Evolutionary conservation across 2,329 filamentous ascomycete species (phyloP), one percentile per base, ranked within the genome.

Genomic region (Apiospora rasikravindrae): DNA sequence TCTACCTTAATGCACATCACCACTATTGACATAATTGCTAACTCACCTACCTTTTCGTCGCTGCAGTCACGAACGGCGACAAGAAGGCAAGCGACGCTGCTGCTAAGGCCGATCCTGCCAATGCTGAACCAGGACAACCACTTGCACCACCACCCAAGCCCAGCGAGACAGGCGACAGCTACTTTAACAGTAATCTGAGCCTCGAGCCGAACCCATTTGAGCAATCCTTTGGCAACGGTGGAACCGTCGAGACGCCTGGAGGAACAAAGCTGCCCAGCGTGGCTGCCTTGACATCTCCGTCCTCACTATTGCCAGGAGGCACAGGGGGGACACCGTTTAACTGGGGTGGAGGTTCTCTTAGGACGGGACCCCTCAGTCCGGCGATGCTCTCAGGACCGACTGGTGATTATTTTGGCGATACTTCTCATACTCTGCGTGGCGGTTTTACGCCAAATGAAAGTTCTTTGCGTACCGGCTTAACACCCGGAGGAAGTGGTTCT

Each of bases 401-500:
- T 49, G 93, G 89, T 81, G 95, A 98, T 81, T 98, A 98, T 84
- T 98, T 98, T 80, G 89, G 90, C 76, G 94, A 97, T 78, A 92
- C 91, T 70, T 81, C 80, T 24, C 90, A 92, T 80, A 92, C 90
- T 73, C 87, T 97, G 75, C 90, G 93, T 75, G 91, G 94, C 77
- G 93, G 94, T 70, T 98, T 98, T 80, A 98, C 96, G 4, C 96
- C 96, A 0, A 98, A 98, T 89, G 96, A 99, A 84, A 98, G 96
- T 10, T 97, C 94, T 3, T 86, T 98, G 70, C 89, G 96, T 73
- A 96, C 95, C 73, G 96, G 96, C 71, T 84, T 98, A 76, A 98
- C 96, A 70, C 96, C 96, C 68, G 96, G 96, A 73, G 96, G 96
- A 76, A 95, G 95, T 81, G 96, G 95, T 77, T 97, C 95, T 77